A percentile compares a stretch with the other conserved stretches of the same genome.
Evolutionary conservation across 2,329 filamentous ascomycete species (phyloP).

Genomic region (Akanthomyces dipterigenus): DNA sequence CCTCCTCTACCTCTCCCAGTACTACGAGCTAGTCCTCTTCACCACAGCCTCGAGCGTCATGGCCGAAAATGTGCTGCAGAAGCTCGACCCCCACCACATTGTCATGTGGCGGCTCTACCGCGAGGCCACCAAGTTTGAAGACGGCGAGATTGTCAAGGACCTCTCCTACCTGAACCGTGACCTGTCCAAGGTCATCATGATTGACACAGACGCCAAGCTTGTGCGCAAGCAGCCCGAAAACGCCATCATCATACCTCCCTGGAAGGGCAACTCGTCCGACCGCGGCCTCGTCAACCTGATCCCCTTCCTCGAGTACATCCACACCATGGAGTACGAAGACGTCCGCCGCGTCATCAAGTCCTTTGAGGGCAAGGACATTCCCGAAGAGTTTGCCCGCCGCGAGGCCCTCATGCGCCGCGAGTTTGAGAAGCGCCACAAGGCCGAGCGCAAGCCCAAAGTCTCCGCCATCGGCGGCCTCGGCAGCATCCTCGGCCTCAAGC

Average conservation of each 20-base stretch:
- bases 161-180: constrained; percentile 97
- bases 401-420: constrained; percentile 80
- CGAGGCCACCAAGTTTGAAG: constrained; percentile 94
- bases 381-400: constrained; percentile 79
- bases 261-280: constrained; percentile 78
- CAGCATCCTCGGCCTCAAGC: constrained; percentile 71
- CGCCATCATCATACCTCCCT: constrained; percentile 83
- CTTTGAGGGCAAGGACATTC: constrained; percentile 84
- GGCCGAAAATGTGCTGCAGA: constrained; percentile 81
- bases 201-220: constrained; percentile 79
- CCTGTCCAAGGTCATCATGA: constrained; percentile 87
- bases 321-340: constrained; percentile 86
- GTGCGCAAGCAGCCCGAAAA: constrained; percentile 93
- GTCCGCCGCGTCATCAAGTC: constrained; percentile 80
- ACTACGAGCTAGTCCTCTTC: constrained; percentile 96
- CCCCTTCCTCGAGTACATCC: constrained; percentile 95
- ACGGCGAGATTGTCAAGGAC: constrained; percentile 97
- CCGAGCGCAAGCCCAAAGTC: constrained; percentile 54
- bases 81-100: constrained; percentile 90
- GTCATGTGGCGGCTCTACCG: constrained; percentile 93
- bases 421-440: constrained; percentile 65
- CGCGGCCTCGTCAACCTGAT: constrained; percentile 83
- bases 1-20: constrained; percentile 90
- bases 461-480: constrained; percentile 64
- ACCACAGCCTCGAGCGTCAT: constrained; percentile 79